A percentile compares a stretch with the other conserved stretches of the same genome.
phyloP scores from a whole-genome alignment of 495 filamentous ascomycete genomes.

The Penicillium dipodomyicola region DNA sequence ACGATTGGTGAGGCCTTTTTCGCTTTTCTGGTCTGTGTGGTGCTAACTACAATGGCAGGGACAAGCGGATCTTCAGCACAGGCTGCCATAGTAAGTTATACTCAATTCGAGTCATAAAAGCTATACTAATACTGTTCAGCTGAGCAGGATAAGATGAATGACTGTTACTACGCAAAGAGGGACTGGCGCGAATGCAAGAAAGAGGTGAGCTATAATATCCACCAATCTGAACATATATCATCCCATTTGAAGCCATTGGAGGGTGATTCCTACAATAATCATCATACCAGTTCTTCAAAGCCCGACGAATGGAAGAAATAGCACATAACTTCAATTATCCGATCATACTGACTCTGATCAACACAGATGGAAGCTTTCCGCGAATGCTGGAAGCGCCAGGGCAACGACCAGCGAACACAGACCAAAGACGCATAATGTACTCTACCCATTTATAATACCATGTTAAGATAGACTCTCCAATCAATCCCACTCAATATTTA shows the following conservation, averaged over 20 bases:
- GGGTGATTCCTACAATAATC: not conserved
- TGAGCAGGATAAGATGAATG: conserved; percentile 87
- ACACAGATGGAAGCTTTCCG: conserved; percentile 86
- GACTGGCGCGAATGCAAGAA: conserved; percentile 89
- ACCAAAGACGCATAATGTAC: conserved; percentile 57
- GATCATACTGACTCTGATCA: conserved; percentile 17
- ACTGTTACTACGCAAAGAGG: conserved; percentile 94
- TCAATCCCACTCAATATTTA: not conserved
- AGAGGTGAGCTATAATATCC: conserved; percentile 61
- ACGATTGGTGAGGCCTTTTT: conserved; percentile 76
- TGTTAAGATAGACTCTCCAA: conserved; percentile 1
- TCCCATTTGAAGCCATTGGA: not conserved
- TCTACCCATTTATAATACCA: not conserved
- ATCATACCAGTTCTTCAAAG: not conserved
- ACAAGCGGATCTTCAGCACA: conserved; percentile 96
- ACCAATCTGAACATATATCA: not conserved
- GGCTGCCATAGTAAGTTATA: conserved; percentile 74
- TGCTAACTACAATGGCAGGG: conserved; percentile 51
- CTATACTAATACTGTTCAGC: conserved; percentile 44
- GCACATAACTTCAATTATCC: not conserved
- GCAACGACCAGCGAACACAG: conserved; percentile 80
- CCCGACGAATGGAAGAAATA: not conserved
- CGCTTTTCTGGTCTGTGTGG: not conserved
- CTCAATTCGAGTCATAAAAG: not conserved
- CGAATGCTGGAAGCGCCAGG: conserved; percentile 88